phyloP scores from a whole-genome alignment of 2,329 filamentous ascomycete species.

The Ceratocystis lukuohia region DNA sequence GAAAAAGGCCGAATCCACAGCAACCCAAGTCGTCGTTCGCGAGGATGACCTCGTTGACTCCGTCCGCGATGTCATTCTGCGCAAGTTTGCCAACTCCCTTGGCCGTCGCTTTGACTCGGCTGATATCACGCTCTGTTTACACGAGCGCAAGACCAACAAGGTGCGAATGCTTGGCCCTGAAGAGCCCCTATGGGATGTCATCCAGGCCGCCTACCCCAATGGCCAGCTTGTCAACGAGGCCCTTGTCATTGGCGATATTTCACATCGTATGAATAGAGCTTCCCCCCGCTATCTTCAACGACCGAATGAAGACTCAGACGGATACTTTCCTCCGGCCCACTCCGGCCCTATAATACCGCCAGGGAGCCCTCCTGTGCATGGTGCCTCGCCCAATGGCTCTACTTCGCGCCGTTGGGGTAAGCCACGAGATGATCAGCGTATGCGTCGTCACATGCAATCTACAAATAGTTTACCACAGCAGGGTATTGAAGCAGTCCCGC shows the following conservation, averaged over 20 bases:
- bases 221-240: constrained; percentile 84
- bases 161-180: constrained; percentile 73
- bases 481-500: background rate
- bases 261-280: constrained; percentile 61
- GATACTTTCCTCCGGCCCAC: constrained; percentile 15
- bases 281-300: constrained; percentile 41
- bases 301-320: constrained; percentile 24
- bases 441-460: constrained; percentile 25
- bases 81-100: constrained; percentile 87
- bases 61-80: constrained; percentile 78
- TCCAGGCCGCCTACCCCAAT: constrained; percentile 74
- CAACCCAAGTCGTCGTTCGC: constrained; percentile 71
- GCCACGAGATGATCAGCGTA: background rate
- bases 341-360: constrained; percentile 20
- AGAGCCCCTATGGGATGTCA: constrained; percentile 61
- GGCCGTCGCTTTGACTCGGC: constrained; percentile 82
- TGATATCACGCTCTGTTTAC: constrained; percentile 68
- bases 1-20: constrained; percentile 69
- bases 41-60: constrained; percentile 92
- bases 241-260: constrained; percentile 66
- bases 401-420: background rate
- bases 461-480: constrained; percentile 20
- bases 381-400: constrained; percentile 29
- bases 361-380: constrained; percentile 23
- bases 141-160: constrained; percentile 42